Evolutionary conservation across 2,329 filamentous ascomycete genomes (phyloP).

Genomic region (Scolecobasidium constrictum): DNA sequence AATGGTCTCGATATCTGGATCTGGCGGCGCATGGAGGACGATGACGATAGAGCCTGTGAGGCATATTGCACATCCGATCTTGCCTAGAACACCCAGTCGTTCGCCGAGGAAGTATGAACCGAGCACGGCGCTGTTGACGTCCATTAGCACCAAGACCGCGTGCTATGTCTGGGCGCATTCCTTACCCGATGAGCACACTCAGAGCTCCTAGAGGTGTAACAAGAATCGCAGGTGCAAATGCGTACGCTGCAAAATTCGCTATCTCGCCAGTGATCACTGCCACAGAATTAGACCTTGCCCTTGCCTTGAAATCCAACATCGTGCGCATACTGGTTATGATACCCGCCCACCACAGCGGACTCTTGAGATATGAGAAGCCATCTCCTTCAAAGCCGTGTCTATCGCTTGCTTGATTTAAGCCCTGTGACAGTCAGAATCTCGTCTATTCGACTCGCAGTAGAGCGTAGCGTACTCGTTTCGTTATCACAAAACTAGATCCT

Average conservation of each 20-base stretch:
- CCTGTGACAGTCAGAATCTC: slow-evolving; percentile 38
- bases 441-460: slow-evolving; percentile 3
- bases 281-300: slow-evolving; percentile 9
- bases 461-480: slow-evolving; percentile 66
- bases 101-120: slow-evolving; percentile 92
- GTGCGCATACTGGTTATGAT: slow-evolving; percentile 66
- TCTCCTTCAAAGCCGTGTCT: slow-evolving; percentile 94
- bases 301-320: slow-evolving; percentile 11
- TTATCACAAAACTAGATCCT: slow-evolving; percentile 98
- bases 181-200: slow-evolving; percentile 81
- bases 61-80: slow-evolving; percentile 91
- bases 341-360: slow-evolving; percentile 95
- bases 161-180: no score
- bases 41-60: slow-evolving; percentile 95
- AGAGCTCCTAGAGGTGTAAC: slow-evolving; percentile 91
- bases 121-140: slow-evolving; percentile 62
- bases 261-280: slow-evolving; percentile 85
- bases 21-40: slow-evolving; percentile 89
- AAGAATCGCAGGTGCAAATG: slow-evolving; percentile 95
- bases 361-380: slow-evolving; percentile 86
- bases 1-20: slow-evolving; percentile 82
- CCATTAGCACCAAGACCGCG: no score
- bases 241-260: slow-evolving; percentile 96
- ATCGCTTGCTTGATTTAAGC: slow-evolving; percentile 81
- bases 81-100: slow-evolving; percentile 78